Conservation (phyloP, 768 basidiomycete species). For the Trametes meyenii region DNA sequence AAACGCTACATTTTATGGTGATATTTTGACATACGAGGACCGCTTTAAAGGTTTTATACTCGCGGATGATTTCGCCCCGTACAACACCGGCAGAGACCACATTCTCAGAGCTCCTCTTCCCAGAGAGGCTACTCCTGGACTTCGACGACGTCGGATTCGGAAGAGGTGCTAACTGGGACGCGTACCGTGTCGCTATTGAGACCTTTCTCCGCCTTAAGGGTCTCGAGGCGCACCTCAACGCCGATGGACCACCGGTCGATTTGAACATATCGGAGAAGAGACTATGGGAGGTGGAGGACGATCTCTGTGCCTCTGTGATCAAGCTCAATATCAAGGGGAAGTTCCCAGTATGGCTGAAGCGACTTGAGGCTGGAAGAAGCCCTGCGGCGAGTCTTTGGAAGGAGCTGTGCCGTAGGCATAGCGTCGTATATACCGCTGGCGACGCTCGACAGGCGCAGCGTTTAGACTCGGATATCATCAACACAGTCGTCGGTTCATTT, state of each 20-base stretch:
- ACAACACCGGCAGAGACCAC: no score
- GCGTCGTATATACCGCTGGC: no score
- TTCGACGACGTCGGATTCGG: neutral
- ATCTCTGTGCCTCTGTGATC: neutral
- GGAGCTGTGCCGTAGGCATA: neutral
- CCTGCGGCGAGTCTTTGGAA: neutral
- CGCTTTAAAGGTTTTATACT: no score
- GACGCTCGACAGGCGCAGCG: no score
- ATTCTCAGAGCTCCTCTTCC: neutral
- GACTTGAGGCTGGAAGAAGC: neutral
- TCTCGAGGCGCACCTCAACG: constrained; percentile 1
- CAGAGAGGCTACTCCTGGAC: neutral
- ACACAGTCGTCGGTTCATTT: no score
- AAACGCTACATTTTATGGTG: no score
- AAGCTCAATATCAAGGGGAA: constrained; percentile 4
- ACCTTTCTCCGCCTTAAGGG: constrained; percentile 1
- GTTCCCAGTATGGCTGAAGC: neutral
- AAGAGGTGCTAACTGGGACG: neutral
- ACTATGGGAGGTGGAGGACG: constrained; percentile 3
- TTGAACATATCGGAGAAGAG: neutral
- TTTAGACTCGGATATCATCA: no score
- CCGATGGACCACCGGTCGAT: neutral
- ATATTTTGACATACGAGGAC: no score
- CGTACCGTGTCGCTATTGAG: neutral
- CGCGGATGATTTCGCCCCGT: no score